These are phyloP conservation scores for Pichia rugopelliculosa DNA, from an alignment of 805 yeast genomes.

Conservation along the genomic window DNA sequence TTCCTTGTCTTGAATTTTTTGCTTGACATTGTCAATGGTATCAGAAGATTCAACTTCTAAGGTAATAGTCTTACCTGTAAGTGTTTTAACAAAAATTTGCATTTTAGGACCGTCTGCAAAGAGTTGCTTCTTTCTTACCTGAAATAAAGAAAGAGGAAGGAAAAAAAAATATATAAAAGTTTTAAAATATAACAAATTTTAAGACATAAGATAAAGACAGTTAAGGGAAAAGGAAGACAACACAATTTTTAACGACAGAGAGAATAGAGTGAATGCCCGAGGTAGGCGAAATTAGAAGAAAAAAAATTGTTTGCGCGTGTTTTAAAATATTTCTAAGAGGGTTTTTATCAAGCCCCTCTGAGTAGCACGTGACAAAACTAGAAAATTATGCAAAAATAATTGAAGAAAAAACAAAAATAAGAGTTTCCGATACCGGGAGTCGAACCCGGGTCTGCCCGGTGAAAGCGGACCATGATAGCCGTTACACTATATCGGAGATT, in stretches of 20 bases:
- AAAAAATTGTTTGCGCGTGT: no score
- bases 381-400: no score
- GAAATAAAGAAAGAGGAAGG: background rate
- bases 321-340: no score
- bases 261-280: no score
- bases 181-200: no score
- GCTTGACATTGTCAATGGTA: slow-evolving; percentile 94
- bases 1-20: slow-evolving; percentile 96
- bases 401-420: no score
- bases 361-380: no score
- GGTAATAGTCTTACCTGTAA: slow-evolving; percentile 65
- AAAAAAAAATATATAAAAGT: background rate
- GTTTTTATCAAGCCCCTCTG: no score
- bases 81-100: slow-evolving; percentile 52
- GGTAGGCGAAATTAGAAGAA: no score
- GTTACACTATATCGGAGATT: slow-evolving; percentile 33
- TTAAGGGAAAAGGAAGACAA: no score
- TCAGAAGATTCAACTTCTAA: slow-evolving; percentile 97
- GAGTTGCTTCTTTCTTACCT: slow-evolving; percentile 34
- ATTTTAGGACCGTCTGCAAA: slow-evolving; percentile 37
- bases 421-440: slow-evolving; percentile 39
- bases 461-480: slow-evolving; percentile 38
- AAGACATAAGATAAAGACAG: no score
- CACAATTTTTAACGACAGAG: no score
- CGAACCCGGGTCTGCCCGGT: slow-evolving; percentile 39